Evolutionary conservation across 306 rosid species (phyloP), one percentile per base, ranked within the genome.

Genomic region (barrel medic (Medicago truncatula)): DNA sequence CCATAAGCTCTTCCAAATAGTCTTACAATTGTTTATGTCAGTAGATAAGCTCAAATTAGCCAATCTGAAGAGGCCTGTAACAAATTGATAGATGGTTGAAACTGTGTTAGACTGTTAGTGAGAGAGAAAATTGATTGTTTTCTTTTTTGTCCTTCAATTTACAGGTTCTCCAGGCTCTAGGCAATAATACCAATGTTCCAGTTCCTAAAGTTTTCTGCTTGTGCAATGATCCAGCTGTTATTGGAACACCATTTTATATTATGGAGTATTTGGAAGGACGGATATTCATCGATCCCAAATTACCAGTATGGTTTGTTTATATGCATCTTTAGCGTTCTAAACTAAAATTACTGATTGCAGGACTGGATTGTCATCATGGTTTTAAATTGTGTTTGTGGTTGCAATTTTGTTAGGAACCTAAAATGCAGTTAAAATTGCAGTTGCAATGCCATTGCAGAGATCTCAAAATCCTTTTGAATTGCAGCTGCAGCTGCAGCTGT

Each of bases 221-320:
- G 81, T 95, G 99, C 86, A 84, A 91, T 66, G 97, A 95, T 78
- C 70, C 93, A 14, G 70, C 85, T 66, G 88, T 90, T 20, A 88
- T 92, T 61, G 99, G 99, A 73, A 90, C 97, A 40, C 76, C 89
- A 11, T 95, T 95, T 84, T 95, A 95, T 84, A 79, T 95, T 81
- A 95, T 95, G 99, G 97, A 95, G 83, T 95, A 50, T 82, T 79
- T 95, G 92, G 91, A 95, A 38, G 99, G 99, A 31, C 97, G 96
- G 74, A 89, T 95, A 78, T 89, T 85, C 60, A 9, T 92, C 15
- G 96, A 95, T 81, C 80, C 96, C 70, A 81, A 68, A 76, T 85
- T 95, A 77, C 96, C 91, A 41, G 99, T 95, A 90, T 76, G 87
- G 43, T 65, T 80, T 80, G 17, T 39, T 21, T 40, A 40, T 16